Evolutionary conservation across 2,329 filamentous ascomycete genomes (phyloP).

Genomic region (Sporothrix phasma): DNA sequence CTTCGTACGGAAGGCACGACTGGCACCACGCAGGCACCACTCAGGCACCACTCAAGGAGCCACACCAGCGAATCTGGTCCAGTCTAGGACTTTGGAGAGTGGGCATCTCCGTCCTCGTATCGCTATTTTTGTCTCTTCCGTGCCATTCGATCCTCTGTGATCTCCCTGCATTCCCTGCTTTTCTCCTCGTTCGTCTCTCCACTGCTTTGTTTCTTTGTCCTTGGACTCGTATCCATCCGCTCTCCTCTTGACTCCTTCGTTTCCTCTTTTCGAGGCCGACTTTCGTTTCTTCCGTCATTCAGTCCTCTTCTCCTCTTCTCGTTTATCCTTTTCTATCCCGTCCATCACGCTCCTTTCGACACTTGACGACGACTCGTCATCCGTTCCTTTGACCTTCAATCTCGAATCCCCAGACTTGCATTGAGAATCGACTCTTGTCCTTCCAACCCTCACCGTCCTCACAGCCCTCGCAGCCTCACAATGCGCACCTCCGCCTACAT

Average conservation of each 20-base stretch:
- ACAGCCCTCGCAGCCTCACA: conserved; percentile 15
- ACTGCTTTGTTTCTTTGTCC: no score
- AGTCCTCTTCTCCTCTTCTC: neutral
- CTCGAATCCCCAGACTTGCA: neutral
- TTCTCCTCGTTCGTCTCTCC: neutral
- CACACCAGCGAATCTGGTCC: no score
- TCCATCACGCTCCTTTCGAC: neutral
- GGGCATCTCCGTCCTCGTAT: neutral
- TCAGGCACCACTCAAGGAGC: no score
- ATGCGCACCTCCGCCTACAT: conserved; percentile 35
- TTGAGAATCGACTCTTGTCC: no score
- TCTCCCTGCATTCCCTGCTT: neutral
- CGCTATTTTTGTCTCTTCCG: conserved; percentile 1
- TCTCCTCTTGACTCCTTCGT: neutral
- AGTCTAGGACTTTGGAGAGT: neutral
- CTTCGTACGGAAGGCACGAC: neutral
- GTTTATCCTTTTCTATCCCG: neutral
- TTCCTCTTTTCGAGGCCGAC: neutral
- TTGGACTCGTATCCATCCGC: no score
- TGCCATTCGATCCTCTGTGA: neutral
- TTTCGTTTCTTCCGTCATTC: neutral
- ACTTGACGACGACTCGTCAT: conserved; percentile 1
- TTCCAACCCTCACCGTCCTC: neutral
- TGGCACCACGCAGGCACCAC: neutral
- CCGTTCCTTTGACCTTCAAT: neutral